Percentiles rank a stretch among this genome's conserved stretches.
phyloP scores from a whole-genome alignment of 148 eudicot species.

The Dysphania ambrosioides region DNA sequence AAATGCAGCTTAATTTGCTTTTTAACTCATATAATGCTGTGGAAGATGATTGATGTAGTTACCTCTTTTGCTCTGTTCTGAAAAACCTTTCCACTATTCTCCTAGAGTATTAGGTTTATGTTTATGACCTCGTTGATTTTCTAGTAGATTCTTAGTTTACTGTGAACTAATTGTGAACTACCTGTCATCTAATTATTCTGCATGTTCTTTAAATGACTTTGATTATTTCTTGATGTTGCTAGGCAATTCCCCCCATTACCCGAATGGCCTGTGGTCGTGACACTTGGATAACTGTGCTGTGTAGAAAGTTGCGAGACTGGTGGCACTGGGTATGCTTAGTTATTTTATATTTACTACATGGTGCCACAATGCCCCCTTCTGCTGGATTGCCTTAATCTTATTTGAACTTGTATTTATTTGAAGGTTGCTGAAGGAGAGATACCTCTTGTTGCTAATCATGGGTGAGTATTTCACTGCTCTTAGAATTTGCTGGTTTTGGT shows the following conservation, averaged over 20 bases:
- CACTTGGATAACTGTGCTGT: conserved; percentile 94
- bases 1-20: neutral
- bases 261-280: conserved; percentile 84
- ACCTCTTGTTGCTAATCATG: conserved; percentile 86
- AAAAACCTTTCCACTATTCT: neutral
- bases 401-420: conserved; percentile 20
- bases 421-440: conserved; percentile 98
- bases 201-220: neutral
- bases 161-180: neutral
- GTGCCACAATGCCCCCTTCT: conserved; percentile 14
- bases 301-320: conserved; percentile 97
- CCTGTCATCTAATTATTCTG: neutral
- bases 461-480: conserved; percentile 47
- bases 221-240: conserved; percentile 16
- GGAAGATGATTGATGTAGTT: neutral
- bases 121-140: neutral
- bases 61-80: neutral
- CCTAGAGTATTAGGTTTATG: neutral
- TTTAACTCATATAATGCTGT: neutral
- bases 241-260: conserved; percentile 94
- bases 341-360: neutral
- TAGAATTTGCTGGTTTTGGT: conserved; percentile 7
- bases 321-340: conserved; percentile 80
- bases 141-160: neutral
- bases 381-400: conserved; percentile 19